phyloP scores from a whole-genome alignment of 768 basidiomycete species.

The Mrakia blollopis region DNA sequence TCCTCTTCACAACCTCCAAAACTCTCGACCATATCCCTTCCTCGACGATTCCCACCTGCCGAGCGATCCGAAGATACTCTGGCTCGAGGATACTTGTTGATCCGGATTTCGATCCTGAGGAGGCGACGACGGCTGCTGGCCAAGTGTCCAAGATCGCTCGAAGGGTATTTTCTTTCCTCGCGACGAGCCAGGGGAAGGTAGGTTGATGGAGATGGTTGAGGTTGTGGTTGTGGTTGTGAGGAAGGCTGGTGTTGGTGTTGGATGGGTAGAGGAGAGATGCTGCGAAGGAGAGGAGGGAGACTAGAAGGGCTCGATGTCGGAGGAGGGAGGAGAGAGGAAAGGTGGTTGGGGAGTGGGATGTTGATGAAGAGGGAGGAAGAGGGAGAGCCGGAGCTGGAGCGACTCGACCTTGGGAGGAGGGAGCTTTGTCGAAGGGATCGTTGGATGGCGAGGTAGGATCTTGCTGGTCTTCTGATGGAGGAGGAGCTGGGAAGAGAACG shows the following conservation, averaged over 20 bases:
- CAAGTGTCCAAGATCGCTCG: slow-evolving; percentile 22
- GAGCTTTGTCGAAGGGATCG: slow-evolving; percentile 6
- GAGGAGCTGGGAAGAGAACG: slow-evolving; percentile 7
- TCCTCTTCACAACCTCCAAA: slow-evolving; percentile 14
- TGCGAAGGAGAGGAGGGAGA: slow-evolving; percentile 22
- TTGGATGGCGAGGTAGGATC: background rate
- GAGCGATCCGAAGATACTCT: slow-evolving; percentile 12
- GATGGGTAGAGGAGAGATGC: slow-evolving; percentile 3
- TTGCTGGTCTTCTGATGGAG: too few relatives aligned
- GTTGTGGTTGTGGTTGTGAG: too few relatives aligned
- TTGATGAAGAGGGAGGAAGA: background rate
- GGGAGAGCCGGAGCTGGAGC: background rate
- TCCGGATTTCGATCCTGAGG: background rate
- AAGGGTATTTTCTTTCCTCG: background rate
- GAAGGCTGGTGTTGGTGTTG: background rate
- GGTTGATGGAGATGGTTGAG: too few relatives aligned
- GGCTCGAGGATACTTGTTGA: slow-evolving; percentile 4
- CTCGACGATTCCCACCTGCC: background rate
- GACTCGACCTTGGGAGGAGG: background rate
- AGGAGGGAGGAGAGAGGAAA: slow-evolving; percentile 1
- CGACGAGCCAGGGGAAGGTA: slow-evolving; percentile 10
- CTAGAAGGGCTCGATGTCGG: slow-evolving; percentile 20
- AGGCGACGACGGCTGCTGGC: background rate
- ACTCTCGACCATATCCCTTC: slow-evolving; percentile 17
- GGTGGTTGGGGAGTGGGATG: background rate